A percentile compares a stretch with the other conserved stretches of the same genome.
Evolutionary conservation across 2,329 filamentous ascomycete genomes (phyloP).

Genomic region (Pseudogymnoascus sp.): DNA sequence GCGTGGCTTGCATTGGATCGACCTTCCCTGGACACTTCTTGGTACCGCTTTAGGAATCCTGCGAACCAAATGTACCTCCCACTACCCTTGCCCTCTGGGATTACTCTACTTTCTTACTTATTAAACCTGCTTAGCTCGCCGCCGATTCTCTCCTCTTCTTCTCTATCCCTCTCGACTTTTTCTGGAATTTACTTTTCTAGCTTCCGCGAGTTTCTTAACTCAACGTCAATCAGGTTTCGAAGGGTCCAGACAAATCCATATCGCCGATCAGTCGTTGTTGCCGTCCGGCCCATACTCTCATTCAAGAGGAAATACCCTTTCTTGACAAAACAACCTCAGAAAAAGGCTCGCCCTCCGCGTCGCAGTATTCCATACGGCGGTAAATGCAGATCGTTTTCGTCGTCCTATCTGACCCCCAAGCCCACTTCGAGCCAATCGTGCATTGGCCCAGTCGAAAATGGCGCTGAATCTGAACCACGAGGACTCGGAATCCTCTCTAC

Average conservation of each 20-base stretch:
- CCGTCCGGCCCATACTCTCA: background rate
- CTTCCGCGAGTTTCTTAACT: background rate
- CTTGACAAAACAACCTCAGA: background rate
- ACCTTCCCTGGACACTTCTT: background rate
- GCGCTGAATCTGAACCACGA: conserved; percentile 19
- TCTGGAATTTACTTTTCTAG: background rate
- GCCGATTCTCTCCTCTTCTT: background rate
- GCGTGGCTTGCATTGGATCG: background rate
- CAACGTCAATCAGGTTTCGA: background rate
- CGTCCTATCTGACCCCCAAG: conserved; percentile 11
- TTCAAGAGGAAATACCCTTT: background rate
- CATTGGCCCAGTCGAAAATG: conserved; percentile 27
- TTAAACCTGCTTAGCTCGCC: conserved; percentile 4
- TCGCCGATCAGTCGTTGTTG: background rate
- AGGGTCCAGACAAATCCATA: background rate
- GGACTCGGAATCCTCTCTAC: background rate
- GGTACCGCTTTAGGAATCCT: conserved; percentile 3
- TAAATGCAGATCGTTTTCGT: conserved; percentile 2
- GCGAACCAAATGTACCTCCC: background rate
- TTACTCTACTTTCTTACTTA: background rate
- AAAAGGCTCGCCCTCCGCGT: background rate
- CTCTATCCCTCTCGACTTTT: background rate
- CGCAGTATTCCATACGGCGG: background rate
- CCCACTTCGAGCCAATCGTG: conserved; percentile 19
- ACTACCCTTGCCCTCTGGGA: background rate